Evolutionary conservation across 805 yeast species (phyloP).

Genomic region (Ogataea ganodermae): DNA sequence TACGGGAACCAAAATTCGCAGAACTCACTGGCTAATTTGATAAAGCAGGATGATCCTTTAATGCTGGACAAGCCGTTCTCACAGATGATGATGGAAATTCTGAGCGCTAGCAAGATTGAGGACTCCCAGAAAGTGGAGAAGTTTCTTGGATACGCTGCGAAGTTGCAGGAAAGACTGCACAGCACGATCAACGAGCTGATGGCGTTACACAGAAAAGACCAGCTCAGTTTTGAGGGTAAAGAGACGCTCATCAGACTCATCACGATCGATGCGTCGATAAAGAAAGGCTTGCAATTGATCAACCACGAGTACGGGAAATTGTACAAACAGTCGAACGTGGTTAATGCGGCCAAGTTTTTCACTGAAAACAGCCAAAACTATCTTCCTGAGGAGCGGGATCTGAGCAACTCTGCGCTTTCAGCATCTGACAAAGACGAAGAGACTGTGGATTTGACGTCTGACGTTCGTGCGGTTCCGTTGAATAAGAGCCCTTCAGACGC

Average conservation of each 20-base stretch:
- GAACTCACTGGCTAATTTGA: constrained; percentile 3
- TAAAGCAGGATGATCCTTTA: not conserved
- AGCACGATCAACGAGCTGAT: constrained; percentile 57
- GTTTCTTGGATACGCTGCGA: constrained; percentile 43
- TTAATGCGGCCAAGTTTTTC: constrained; percentile 5
- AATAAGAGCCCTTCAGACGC: constrained; percentile 12
- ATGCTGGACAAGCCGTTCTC: constrained; percentile 20
- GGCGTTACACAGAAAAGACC: constrained; percentile 54
- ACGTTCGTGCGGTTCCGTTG: constrained; percentile 7
- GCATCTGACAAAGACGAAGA: constrained; percentile 15
- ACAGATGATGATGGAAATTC: constrained; percentile 23
- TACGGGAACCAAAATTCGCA: constrained; percentile 27
- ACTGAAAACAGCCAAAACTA: constrained; percentile 11
- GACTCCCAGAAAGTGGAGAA: constrained; percentile 21
- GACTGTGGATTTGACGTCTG: constrained; percentile 19
- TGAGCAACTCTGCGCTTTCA: constrained; percentile 3
- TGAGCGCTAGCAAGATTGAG: constrained; percentile 17
- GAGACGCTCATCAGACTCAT: constrained; percentile 71
- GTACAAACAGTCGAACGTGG: constrained; percentile 5
- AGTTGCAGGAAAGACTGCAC: constrained; percentile 45
- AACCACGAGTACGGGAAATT: constrained; percentile 15
- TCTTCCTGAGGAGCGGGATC: constrained; percentile 1
- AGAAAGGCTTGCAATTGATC: constrained; percentile 48
- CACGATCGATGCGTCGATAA: constrained; percentile 68
- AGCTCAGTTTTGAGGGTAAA: constrained; percentile 67